Conservation (phyloP, 768 basidiomycete genomes). For the Naganishia vishniacii region DNA sequence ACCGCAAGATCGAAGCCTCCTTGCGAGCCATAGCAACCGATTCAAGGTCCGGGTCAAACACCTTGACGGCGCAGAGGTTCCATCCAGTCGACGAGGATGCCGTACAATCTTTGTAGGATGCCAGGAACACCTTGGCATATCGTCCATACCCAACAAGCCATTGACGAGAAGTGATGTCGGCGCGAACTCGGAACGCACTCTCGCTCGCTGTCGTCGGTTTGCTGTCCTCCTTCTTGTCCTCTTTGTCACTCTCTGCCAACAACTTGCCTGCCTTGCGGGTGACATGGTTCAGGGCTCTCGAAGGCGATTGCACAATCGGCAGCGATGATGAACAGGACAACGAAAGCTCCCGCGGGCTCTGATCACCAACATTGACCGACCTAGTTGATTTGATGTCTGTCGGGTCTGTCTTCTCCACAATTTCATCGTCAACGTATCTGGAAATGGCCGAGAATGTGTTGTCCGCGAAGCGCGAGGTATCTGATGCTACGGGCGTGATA, state of each 20-base stretch:
- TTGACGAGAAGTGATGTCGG: neutral
- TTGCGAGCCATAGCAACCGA: conserved; percentile 48
- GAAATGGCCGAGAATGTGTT: neutral
- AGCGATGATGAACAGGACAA: neutral
- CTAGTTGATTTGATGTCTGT: too few species aligned
- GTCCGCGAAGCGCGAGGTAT: too few species aligned
- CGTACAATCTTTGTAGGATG: conserved; percentile 28
- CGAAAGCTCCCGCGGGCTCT: neutral
- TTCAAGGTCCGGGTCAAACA: conserved; percentile 47
- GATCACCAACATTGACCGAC: neutral
- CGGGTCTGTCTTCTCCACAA: too few species aligned
- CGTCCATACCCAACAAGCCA: conserved; percentile 39
- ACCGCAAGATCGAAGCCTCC: conserved; percentile 37
- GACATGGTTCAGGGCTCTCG: neutral
- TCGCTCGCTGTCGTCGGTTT: neutral
- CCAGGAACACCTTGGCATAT: conserved; percentile 41
- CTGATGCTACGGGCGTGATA: conserved; percentile 1
- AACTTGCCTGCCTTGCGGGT: neutral
- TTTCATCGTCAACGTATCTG: neutral
- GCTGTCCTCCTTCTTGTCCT: neutral
- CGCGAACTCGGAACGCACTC: neutral
- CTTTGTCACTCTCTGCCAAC: neutral
- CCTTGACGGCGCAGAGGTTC: conserved; percentile 51
- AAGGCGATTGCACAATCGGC: conserved; percentile 1
- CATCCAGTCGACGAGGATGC: conserved; percentile 33